Evolutionary conservation across 441 rosid genomes (phyloP).

Genomic region (Biscutella laevigata): DNA sequence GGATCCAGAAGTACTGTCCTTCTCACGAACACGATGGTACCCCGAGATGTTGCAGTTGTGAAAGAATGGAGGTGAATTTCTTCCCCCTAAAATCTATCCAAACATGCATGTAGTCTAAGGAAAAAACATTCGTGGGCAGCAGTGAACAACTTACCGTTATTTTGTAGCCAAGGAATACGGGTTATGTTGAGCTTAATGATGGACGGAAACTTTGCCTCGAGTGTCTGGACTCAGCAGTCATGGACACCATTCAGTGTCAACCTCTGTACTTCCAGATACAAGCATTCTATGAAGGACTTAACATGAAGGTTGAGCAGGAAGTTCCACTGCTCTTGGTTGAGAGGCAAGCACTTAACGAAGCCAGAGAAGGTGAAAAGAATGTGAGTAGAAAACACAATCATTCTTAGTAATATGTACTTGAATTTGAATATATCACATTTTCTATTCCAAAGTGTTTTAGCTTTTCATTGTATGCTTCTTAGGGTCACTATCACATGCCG

Average conservation of each 20-base stretch:
- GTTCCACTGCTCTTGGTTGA: constrained; percentile 65
- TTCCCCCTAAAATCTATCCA: not conserved
- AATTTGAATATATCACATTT: not conserved
- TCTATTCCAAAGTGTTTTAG: not conserved
- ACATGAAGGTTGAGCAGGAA: constrained; percentile 62
- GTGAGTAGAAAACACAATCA: constrained; percentile 27
- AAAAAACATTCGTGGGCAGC: not conserved
- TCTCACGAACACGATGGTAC: constrained; percentile 67
- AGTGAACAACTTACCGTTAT: constrained; percentile 12
- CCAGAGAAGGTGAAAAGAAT: constrained; percentile 71
- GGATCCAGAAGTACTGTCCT: constrained; percentile 76
- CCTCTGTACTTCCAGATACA: constrained; percentile 54
- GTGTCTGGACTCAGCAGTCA: constrained; percentile 63
- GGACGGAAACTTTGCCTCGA: constrained; percentile 70
- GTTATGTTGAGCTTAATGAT: constrained; percentile 47
- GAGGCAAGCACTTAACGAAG: constrained; percentile 65
- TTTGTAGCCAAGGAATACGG: constrained; percentile 46
- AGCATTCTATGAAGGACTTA: constrained; percentile 50
- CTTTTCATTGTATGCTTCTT: constrained; percentile 16
- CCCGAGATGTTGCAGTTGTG: constrained; percentile 80
- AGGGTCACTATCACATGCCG: constrained; percentile 85
- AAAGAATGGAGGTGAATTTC: constrained; percentile 65
- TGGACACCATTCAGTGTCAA: constrained; percentile 57
- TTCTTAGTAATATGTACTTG: not conserved
- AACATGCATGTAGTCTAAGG: not conserved